Percentiles rank a stretch among this genome's conserved stretches.
phyloP scores from a whole-genome alignment of 306 rosid genomes.

The Vicia faba region DNA sequence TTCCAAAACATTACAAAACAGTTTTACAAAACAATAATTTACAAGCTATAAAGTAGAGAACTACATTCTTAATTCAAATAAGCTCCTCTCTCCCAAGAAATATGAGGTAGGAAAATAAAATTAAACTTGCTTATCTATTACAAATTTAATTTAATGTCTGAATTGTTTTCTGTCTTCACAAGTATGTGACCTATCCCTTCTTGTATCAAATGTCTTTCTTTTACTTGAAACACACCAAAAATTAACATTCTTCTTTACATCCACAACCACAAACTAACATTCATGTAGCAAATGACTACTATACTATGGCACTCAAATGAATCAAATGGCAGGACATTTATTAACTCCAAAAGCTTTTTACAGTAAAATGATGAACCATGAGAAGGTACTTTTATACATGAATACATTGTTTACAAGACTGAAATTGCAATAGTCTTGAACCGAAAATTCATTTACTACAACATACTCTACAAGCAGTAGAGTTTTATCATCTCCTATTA shows the following conservation, averaged over 20 bases:
- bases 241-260: not conserved
- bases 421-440: not conserved
- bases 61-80: too few relatives aligned
- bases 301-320: not conserved
- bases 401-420: conserved; percentile 14
- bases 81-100: too few relatives aligned
- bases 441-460: conserved; percentile 14
- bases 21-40: too few relatives aligned
- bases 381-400: conserved; percentile 1
- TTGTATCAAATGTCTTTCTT: too few relatives aligned
- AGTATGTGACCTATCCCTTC: too few relatives aligned
- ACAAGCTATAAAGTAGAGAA: too few relatives aligned
- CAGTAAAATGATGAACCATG: conserved; percentile 14
- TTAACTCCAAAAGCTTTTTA: not conserved
- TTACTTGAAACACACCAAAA: too few relatives aligned
- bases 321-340: not conserved
- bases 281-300: not conserved
- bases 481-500: conserved; percentile 19
- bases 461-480: conserved; percentile 25
- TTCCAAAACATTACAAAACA: too few relatives aligned
- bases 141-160: too few relatives aligned
- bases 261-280: not conserved
- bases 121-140: too few relatives aligned
- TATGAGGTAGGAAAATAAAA: too few relatives aligned
- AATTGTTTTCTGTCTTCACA: too few relatives aligned